Evolutionary conservation across 306 rosid genomes (phyloP).

Genomic region (Pyrus pyrifolia): DNA sequence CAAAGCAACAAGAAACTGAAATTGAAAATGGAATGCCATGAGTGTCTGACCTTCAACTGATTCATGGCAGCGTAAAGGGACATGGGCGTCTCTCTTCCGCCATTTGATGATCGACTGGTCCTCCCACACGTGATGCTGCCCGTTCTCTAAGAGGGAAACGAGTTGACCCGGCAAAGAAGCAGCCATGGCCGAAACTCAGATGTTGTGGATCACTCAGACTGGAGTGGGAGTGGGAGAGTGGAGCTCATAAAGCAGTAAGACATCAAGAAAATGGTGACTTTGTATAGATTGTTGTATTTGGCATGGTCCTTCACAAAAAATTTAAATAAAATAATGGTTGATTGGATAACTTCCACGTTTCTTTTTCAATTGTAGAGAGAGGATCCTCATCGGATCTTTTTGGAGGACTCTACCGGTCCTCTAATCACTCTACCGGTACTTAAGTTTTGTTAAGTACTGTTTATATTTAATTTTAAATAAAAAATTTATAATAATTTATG

Average conservation of each 20-base stretch:
- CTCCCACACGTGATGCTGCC: conserved; percentile 69
- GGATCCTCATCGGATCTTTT: too few relatives aligned
- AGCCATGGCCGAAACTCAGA: conserved; percentile 22
- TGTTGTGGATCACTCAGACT: background rate
- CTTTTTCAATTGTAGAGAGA: too few relatives aligned
- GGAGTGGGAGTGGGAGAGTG: background rate
- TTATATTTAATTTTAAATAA: too few relatives aligned
- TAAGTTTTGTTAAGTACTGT: too few relatives aligned
- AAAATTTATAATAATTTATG: too few relatives aligned
- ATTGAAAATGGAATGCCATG: background rate
- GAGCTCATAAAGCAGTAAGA: background rate
- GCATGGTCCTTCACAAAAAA: background rate
- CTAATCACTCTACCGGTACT: too few relatives aligned
- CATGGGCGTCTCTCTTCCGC: conserved; percentile 85
- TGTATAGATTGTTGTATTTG: background rate
- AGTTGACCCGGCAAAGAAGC: conserved; percentile 49
- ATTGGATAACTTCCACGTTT: background rate
- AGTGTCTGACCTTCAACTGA: conserved; percentile 67
- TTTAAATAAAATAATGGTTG: background rate
- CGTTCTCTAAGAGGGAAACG: conserved; percentile 36
- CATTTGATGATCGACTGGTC: conserved; percentile 87
- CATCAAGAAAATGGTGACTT: background rate
- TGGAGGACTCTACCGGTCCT: too few relatives aligned
- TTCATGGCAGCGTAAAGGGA: conserved; percentile 77
- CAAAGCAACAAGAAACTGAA: background rate